Evolutionary conservation across 1,284 basidiomycete species (phyloP), one percentile per base, ranked within the genome.

Genomic region (Testicularia cyperi): DNA sequence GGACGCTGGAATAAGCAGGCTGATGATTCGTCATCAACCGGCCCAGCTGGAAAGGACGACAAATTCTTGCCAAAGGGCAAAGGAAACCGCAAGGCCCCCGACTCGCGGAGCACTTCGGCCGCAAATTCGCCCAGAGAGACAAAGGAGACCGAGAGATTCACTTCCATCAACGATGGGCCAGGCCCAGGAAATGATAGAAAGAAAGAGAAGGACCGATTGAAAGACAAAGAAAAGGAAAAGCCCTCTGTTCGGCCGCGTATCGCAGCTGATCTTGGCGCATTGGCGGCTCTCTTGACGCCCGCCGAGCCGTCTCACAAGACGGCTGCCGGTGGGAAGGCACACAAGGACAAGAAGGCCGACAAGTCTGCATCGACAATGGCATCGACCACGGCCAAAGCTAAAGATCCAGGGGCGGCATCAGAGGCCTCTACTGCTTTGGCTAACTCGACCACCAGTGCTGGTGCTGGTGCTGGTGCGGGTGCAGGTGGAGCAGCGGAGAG

Each of bases 1-100:
- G 58, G 58, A 8, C 36, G 58, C 1, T 63, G 58, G 58, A 56
- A 53, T 4, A 43, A 36, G 22, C 21, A 28, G 10, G 27, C 16
- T n/a, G 9, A 14, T 8, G n/a, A 37, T n/a, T n/a, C n/a, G n/a
- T n/a, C n/a, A n/a, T n/a, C n/a, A n/a, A n/a, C n/a, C n/a, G n/a
- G n/a, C n/a, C n/a, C n/a, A n/a, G n/a, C n/a, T n/a, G n/a, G n/a
- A n/a, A n/a, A n/a, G n/a, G n/a, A n/a, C n/a, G n/a, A n/a, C n/a
- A n/a, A n/a, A n/a, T n/a, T n/a, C n/a, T n/a, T n/a, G n/a, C n/a
- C n/a, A n/a, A 19, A 36, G n/a, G 25, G n/a, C 25, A 38, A 23
- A 6, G 30, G 30, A 32, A 9, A 32, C 10, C 13, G 30, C 12
- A 32, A 32, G 30, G 30, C 13, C 18, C 30, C 18, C 8, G 30